These are phyloP conservation scores for Besnoitia besnoiti DNA, from an alignment of 169 alveolate species.

Conservation along the genomic window DNA sequence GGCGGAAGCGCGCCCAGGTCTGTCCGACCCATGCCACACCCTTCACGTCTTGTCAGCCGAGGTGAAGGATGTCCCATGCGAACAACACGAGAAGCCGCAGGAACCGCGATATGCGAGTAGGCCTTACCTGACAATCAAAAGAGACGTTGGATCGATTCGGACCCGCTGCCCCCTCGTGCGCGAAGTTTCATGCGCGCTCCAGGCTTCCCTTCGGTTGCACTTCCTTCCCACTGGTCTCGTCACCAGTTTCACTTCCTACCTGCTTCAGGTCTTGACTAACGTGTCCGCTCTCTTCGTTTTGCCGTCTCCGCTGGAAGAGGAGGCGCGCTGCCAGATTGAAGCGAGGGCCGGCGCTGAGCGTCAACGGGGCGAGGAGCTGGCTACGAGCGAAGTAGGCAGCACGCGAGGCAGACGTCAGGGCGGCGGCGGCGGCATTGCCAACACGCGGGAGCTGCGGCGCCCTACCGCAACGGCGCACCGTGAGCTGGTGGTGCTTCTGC, in stretches of 20 bases:
- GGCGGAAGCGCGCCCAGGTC: too few relatives aligned
- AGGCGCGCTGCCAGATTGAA: background rate
- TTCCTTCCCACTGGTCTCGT: slow-evolving; percentile 13
- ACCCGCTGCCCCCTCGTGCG: background rate
- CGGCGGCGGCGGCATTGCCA: background rate
- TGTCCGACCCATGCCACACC: too few relatives aligned
- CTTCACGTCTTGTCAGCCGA: too few relatives aligned
- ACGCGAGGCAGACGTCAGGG: background rate
- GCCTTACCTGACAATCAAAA: too few relatives aligned
- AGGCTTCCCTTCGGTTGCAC: background rate
- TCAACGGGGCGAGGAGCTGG: background rate
- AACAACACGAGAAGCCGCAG: too few relatives aligned
- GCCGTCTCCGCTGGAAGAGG: background rate
- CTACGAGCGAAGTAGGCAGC: too few relatives aligned
- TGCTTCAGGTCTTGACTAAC: background rate
- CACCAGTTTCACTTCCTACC: background rate
- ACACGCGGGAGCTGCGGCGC: background rate
- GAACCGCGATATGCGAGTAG: too few relatives aligned
- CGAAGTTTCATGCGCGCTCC: background rate
- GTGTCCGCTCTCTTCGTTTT: background rate
- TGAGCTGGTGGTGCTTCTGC: background rate
- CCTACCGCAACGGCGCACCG: background rate
- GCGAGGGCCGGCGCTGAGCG: background rate
- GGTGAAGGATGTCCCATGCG: too few relatives aligned
- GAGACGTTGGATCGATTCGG: background rate